These are phyloP conservation scores for Kwoniella mangroviensis DNA, from an alignment of 768 basidiomycete genomes.

Conservation along the genomic window DNA sequence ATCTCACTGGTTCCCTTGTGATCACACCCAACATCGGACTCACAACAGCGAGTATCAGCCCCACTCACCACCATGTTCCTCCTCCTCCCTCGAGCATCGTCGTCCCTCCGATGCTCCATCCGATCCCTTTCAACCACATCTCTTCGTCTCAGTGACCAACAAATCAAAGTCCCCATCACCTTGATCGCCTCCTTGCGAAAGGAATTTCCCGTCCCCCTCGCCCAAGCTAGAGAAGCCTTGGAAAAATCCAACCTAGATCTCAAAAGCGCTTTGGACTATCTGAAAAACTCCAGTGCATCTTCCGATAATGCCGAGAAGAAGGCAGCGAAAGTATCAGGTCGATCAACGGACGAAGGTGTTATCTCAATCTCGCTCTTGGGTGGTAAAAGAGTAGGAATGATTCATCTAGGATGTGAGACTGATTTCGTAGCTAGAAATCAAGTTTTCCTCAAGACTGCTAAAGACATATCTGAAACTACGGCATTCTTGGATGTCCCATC, in stretches of 20 bases:
- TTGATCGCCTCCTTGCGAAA: conserved; percentile 87
- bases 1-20: too few species aligned
- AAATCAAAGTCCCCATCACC: conserved; percentile 67
- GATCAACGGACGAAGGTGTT: conserved; percentile 76
- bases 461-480: conserved; percentile 80
- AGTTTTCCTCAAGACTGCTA: conserved; percentile 75
- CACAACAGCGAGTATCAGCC: neutral
- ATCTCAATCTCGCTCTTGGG: conserved; percentile 76
- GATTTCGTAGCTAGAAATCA: conserved; percentile 91
- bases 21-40: neutral
- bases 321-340: conserved; percentile 79
- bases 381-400: conserved; percentile 76
- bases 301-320: conserved; percentile 70
- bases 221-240: conserved; percentile 88
- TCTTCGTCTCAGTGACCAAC: conserved; percentile 3
- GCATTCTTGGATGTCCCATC: conserved; percentile 69
- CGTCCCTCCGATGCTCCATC: conserved; percentile 12
- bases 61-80: conserved; percentile 5
- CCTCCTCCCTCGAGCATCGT: conserved; percentile 8
- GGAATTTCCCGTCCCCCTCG: conserved; percentile 71
- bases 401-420: conserved; percentile 95
- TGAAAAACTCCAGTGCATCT: conserved; percentile 71
- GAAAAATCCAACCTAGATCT: conserved; percentile 73
- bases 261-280: conserved; percentile 75
- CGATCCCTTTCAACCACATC: conserved; percentile 18